Base-by-base conservation (phyloP, 768 basidiomycete genomes). In the Termitomyces sp. region DNA sequence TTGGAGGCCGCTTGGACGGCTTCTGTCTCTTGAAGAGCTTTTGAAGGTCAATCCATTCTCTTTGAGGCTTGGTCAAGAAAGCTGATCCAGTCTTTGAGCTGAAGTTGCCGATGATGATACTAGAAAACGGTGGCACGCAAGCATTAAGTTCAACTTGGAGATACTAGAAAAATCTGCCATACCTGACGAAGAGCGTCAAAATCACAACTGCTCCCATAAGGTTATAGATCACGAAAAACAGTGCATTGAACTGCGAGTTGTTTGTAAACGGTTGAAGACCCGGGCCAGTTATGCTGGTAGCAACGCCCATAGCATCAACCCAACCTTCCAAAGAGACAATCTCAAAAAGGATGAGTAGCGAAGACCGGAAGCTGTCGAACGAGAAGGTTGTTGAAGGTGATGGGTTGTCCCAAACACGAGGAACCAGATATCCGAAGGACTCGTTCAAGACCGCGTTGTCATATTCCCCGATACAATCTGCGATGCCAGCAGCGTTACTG, bases 41-140 rank as follows among this genome's bases (percentile, higher is more conserved):
- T 59, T 92, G 84, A 20, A 98, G 71, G 69, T 97, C 94, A 54
- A 94, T 90, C 95, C 95, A 98, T 67, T 94, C 92, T 52, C 89
- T 77, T 62, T 98, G 96, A 15, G 93, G 79, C 53, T 86, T 79
- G 0, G 94, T 97, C 31, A 96, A 70, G 44, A 94, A 82, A 1
- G 94, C 94, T 4, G 84, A 82, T 15, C 95, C 95, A 2, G 93
- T 94, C 57, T 88, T 86, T 2, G 85, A 81, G 46, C 85, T 86
- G 72, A 97, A 97, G 68, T 95, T 95, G 43, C 87, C 88, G 65
- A 98, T 97, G 71, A 98, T 97, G 68, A 98, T 91, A 77, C 93
- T 96, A 56, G 15, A 56, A 53, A 56, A 44, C n/a, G 58, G 46
- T 56, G 18, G 46, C 3, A 22, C 5, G 44, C 66, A n/a, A 65